phyloP scores from a whole-genome alignment of 2,329 filamentous ascomycete genomes.

The Pleoardoris graminearum region DNA sequence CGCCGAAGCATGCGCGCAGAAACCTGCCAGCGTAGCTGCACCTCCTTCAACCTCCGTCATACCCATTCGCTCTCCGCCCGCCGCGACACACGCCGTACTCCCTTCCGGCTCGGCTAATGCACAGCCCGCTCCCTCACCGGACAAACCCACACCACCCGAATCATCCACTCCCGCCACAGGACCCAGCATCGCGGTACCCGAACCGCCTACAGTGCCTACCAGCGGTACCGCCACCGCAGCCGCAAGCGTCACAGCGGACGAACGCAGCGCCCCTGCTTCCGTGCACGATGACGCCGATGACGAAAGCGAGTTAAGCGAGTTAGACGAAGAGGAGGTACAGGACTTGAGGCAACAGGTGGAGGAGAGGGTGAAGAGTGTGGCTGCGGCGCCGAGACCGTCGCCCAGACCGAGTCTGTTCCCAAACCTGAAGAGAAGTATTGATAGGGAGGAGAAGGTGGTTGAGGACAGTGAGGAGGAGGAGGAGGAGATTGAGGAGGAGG shows the following conservation, averaged over 20 bases:
- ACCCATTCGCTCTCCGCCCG: conserved; percentile 40
- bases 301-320: conserved; percentile 59
- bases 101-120: conserved; percentile 13
- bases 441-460: conserved; percentile 5
- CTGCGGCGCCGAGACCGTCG: conserved; percentile 11
- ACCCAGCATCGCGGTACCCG: conserved; percentile 8
- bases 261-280: conserved; percentile 62
- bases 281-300: conserved; percentile 58
- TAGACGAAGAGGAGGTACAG: conserved; percentile 49
- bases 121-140: neutral
- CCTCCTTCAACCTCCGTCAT: conserved; percentile 26
- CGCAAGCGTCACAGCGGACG: conserved; percentile 36
- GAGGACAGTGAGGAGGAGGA: neutral
- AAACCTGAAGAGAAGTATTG: conserved; percentile 20
- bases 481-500: neutral
- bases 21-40: conserved; percentile 36
- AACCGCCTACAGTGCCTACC: conserved; percentile 28
- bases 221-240: conserved; percentile 51
- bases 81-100: conserved; percentile 18
- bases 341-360: conserved; percentile 35
- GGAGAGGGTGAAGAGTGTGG: neutral
- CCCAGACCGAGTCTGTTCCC: conserved; percentile 31
- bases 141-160: conserved; percentile 18
- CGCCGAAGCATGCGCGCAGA: conserved; percentile 60
- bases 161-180: conserved; percentile 13